Base-by-base conservation (phyloP, 495 filamentous ascomycete species). In the Immersiella caudata region DNA sequence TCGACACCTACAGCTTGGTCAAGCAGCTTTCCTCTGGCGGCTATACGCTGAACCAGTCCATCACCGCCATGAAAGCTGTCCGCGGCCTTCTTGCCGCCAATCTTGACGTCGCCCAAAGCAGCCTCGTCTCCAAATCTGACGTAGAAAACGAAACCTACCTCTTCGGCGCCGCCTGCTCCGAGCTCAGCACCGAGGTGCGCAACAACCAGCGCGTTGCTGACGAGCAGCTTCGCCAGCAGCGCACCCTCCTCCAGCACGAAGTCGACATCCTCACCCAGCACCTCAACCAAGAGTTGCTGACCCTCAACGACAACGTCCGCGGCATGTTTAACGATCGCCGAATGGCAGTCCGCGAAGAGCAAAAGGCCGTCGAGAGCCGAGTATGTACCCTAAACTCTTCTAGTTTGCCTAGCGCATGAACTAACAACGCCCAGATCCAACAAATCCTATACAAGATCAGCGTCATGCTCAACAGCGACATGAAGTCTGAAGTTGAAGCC, bases 321-420 rank as follows among this genome's bases (percentile, higher is more conserved):
- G 93, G 92, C 60, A 90, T 97, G 88, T 97, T 98, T 77, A 93
- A 97, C 73, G 95, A 99, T 73, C 87, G 96, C 24, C 93, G 93
- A 78, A 97, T 99, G 93, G 85, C 85, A 6, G 93, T 93, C 20
- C 84, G 92, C 52, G 90, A 91, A 75, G 90, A 97, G 74, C 92
- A 96, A 79, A 86, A 93, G 72, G 84, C 79, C 20, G 90, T 92
- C 76, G 93, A 98, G 71, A 90, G 85, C 71, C 82, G 81, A 71
- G 87, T 91, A 76, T 25, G 81, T 81, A 21, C 58, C 64, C 52
- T 62, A 20, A 24, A 20, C 50, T 11, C 20, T 18, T 27, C 57
- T 21, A 11, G 52, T 27, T 18, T 35, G 0, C 40, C 12, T 11
- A 24, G 60, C 55, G 9, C 49, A 36, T 33, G 35, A 18, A 54